phyloP scores from a whole-genome alignment of 1,284 basidiomycete genomes.

The Peniophora sp. region DNA sequence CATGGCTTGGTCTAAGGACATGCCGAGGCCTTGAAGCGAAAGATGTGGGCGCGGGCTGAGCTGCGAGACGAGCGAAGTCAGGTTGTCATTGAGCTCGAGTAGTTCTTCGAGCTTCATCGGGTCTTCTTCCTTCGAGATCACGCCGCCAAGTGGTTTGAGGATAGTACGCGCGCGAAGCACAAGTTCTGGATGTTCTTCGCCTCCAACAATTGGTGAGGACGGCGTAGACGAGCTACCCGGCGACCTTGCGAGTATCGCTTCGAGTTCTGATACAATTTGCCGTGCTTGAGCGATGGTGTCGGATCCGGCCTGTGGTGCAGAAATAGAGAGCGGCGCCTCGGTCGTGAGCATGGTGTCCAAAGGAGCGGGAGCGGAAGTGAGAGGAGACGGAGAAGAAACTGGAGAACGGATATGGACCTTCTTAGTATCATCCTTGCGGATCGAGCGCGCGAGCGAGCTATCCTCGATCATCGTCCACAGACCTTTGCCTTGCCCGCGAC shows the following conservation, averaged over 20 bases:
- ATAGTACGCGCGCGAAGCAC: slow-evolving; percentile 43
- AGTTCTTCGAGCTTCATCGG: slow-evolving; percentile 55
- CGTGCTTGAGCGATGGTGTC: slow-evolving; percentile 49
- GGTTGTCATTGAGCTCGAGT: slow-evolving; percentile 63
- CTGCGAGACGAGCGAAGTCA: slow-evolving; percentile 46
- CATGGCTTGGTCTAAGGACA: slow-evolving; percentile 11
- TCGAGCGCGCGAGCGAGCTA: slow-evolving; percentile 65
- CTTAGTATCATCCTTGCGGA: slow-evolving; percentile 52
- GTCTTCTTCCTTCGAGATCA: slow-evolving; percentile 55
- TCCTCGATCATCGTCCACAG: slow-evolving; percentile 79
- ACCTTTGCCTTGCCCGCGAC: slow-evolving; percentile 47
- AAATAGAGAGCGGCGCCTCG: not conserved
- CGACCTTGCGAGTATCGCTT: slow-evolving; percentile 32
- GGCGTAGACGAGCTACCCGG: slow-evolving; percentile 27
- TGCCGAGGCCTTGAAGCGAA: slow-evolving; percentile 41
- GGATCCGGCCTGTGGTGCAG: slow-evolving; percentile 33
- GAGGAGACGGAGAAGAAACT: slow-evolving; percentile 8
- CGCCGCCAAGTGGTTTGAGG: slow-evolving; percentile 47
- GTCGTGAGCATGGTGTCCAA: not conserved
- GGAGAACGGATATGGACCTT: slow-evolving; percentile 36
- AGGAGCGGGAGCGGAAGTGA: slow-evolving; percentile 15
- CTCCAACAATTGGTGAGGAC: slow-evolving; percentile 12
- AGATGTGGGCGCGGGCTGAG: slow-evolving; percentile 25
- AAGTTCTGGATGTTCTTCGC: slow-evolving; percentile 26
- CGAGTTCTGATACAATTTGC: slow-evolving; percentile 39